Evolutionary conservation across 495 filamentous ascomycete species (phyloP), one percentile per base, ranked within the genome.

Genomic region (Penicillium soppii): DNA sequence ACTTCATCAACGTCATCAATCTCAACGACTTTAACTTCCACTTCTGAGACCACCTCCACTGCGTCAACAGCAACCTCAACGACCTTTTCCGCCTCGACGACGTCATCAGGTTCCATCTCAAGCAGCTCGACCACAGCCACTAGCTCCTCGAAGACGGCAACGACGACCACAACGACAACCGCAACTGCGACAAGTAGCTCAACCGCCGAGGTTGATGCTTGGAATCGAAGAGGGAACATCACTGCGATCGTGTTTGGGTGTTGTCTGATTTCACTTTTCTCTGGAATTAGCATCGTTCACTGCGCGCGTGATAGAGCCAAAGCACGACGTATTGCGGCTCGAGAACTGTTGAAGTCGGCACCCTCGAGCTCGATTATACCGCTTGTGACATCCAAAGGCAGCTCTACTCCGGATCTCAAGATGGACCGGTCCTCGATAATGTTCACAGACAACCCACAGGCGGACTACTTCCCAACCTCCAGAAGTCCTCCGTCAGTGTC

Each of bases 121-220:
- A 43, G 22, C 15, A 42, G 12, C 7, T 43, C 58, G 3, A 25
- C 52, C n/a, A 46, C 30, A 23, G 48, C 40, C 19, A 50, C 50
- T 15, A 55, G 47, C 9, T 53, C 54, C 1, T 50, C 57, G 4
- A 44, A n/a, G n/a, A n/a, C n/a, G n/a, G n/a, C 51, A 17, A 59
- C 23, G 0, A 50, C 53, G 2, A 39, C 43, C 8, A 59, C 43
- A 0, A 59, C 47, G 5, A 44, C 33, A 21, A 55, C 53, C 5
- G 42, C 49, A 16, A 50, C 58, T 17, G 36, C 58, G 1, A 57
- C 58, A 4, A 57, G 50, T 23, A 57, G 51, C 0, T 17, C 25
- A 4, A 46, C 33, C 7, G 50, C 56, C 10, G 55, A 29, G 9
- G n/a, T 39, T 2, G 35, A 43, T 1, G 40, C n/a, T 17, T 45